Evolutionary conservation across 2,329 filamentous ascomycete genomes (phyloP).

Genomic region (Grosmannia huntii): DNA sequence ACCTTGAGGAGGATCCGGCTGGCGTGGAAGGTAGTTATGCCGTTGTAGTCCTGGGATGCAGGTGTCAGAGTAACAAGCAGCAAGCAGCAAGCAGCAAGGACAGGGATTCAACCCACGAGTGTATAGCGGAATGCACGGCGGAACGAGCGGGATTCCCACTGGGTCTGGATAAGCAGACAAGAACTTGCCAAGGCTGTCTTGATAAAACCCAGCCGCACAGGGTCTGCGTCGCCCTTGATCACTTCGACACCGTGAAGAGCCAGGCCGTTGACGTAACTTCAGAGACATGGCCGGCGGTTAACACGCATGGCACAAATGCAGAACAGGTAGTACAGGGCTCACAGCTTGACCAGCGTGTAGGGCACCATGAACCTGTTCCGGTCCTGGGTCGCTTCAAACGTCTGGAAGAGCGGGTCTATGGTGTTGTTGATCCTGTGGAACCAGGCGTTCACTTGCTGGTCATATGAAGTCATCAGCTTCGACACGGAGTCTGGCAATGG

Average conservation of each 20-base stretch:
- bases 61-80: background rate
- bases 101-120: background rate
- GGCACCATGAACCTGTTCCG: background rate
- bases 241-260: background rate
- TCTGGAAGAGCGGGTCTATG: background rate
- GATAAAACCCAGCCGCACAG: background rate
- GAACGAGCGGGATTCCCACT: background rate
- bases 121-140: background rate
- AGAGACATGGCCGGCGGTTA: too few relatives aligned
- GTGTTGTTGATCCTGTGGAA: background rate
- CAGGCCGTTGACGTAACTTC: background rate
- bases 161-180: background rate
- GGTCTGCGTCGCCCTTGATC: background rate
- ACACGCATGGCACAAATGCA: too few relatives aligned
- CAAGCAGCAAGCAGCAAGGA: too few relatives aligned
- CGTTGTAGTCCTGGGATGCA: background rate
- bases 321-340: background rate
- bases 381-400: background rate
- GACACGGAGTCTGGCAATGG: background rate
- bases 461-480: background rate
- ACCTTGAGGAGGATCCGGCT: background rate
- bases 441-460: background rate
- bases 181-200: background rate
- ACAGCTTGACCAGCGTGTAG: background rate
- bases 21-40: background rate